Evolutionary conservation across 2,329 filamentous ascomycete species (phyloP), one percentile per base, ranked within the genome.

Genomic region (Aureobasidium sp.): DNA sequence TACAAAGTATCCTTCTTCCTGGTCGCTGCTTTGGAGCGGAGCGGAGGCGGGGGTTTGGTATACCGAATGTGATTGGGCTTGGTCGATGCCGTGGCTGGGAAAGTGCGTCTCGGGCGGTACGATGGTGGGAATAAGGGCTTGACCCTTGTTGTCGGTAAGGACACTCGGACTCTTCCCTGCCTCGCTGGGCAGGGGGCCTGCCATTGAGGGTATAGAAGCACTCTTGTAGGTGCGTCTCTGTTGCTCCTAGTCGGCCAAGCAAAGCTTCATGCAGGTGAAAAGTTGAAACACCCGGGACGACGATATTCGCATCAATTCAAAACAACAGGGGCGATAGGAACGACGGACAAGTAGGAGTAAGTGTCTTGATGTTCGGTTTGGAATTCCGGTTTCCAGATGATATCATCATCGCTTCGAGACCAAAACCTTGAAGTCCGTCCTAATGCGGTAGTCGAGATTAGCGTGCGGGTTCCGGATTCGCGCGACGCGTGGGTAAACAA

Each of bases 61-160:
- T 15, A 37, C 48, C 9, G 58, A 52, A 5, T 15, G 35, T 8
- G 47, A 39, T 6, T 47, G 39, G 14, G 29, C 29, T 19, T 29
- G 37, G 7, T 61, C 39, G n/a, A 35, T 53, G 37, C 29, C 37
- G n/a, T 48, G 40, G 31, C 5, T 40, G 5, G 48, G 54, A 39
- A 62, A 63, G 8, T 47, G 33, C n/a, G 61, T 63, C 37, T 33
- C 29, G 9, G 61, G 61, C 2, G 61, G 61, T 29, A 63, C 54
- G n/a, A 47, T 27, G 15, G 54, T 39, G 9, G 61, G 61, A 22
- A 63, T 7, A 6, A 63, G 24, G 17, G 53, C 19, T 15, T 33
- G 29, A 6, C 61, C 61, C 17, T 22, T 22, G 4, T 39, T 37
- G 45, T 62, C 61, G 14, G 53, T 62, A 5, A 62, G 27, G 9